Base-by-base conservation (phyloP, 116 monocot genomes). In the Dioscorea cayenensis region DNA sequence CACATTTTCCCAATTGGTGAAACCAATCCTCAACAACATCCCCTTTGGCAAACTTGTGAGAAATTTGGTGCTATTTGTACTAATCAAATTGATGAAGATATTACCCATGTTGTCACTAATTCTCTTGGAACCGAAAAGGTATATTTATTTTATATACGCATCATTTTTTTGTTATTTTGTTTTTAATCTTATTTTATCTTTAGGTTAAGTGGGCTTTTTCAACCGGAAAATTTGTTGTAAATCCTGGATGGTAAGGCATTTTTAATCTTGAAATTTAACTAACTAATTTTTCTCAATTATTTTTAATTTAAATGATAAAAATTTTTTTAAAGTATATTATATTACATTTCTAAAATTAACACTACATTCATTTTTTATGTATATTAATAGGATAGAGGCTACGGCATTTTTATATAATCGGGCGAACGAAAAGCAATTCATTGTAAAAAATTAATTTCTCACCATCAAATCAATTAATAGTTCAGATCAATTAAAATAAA, bases 131-230 rank as follows among this genome's bases (percentile, higher is more conserved):
- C 97, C 5, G 90, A 93, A 51, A 97, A 97, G 93, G 95, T 92
- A 84, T 58, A 37, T 25, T 28, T 21, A 3, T 13, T 14, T 52
- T 25, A 52, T 14, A 13, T 52, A 18, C 6, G 12, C 61, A 19
- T 22, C 5, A 6, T 3, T 61, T 4, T 52, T 7, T 52, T 13
- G 0, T 25, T 19, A 25, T 3, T 19, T 25, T 25, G 22, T 61
- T 61, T 4, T 69, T 51, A 22, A 7, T 11, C 10, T 27, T 27
- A 5, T 2, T 11, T 14, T 5, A 8, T 52, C 3, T 18, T 59
- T 69, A 94, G 94, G 95, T 95, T 71, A 95, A 95, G 35, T 95
- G 95, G 95, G 95, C 95, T 63, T 63, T 87, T 16, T 86, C 89
- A 2, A 89, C 79, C 0, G 84, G 92, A 69, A 83, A 80, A 92